Evolutionary conservation across 257 asterid genomes (phyloP).

Genomic region (Petunia axillaris): DNA sequence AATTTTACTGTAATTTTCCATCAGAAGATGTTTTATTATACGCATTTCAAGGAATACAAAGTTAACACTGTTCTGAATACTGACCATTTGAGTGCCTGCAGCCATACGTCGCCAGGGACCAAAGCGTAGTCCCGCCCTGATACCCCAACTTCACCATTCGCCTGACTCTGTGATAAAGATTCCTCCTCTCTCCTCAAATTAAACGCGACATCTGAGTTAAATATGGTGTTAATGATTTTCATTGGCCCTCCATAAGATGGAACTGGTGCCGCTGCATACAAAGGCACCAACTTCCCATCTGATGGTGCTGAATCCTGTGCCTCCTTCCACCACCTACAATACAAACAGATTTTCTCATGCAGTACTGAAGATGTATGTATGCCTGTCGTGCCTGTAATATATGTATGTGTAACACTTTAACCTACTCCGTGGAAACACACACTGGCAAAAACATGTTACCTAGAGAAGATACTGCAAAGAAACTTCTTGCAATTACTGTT

Average conservation of each 20-base stretch:
- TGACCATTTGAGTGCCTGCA: conserved; percentile 85
- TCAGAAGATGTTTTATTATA: background rate
- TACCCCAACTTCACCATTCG: conserved; percentile 67
- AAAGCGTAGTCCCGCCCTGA: conserved; percentile 86
- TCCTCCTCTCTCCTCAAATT: conserved; percentile 78
- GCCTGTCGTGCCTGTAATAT: background rate
- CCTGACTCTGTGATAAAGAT: conserved; percentile 43
- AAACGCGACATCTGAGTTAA: conserved; percentile 76
- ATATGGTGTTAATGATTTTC: conserved; percentile 81
- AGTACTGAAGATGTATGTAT: background rate
- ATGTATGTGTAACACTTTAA: background rate
- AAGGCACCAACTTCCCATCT: conserved; percentile 59
- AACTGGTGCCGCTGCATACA: conserved; percentile 66
- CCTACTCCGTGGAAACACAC: background rate
- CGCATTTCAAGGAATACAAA: conserved; percentile 10
- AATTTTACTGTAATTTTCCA: background rate
- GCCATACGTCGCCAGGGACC: conserved; percentile 85
- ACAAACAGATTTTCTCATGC: conserved; percentile 14
- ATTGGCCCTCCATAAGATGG: conserved; percentile 80
- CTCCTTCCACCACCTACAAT: conserved; percentile 95
- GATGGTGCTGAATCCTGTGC: conserved; percentile 66
- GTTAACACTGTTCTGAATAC: conserved; percentile 6
- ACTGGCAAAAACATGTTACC: background rate
- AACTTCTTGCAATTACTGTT: background rate
- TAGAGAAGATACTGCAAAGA: background rate